Evolutionary conservation across 2,329 filamentous ascomycete species (phyloP).

Genomic region (Aspergillus novoparasiticus): DNA sequence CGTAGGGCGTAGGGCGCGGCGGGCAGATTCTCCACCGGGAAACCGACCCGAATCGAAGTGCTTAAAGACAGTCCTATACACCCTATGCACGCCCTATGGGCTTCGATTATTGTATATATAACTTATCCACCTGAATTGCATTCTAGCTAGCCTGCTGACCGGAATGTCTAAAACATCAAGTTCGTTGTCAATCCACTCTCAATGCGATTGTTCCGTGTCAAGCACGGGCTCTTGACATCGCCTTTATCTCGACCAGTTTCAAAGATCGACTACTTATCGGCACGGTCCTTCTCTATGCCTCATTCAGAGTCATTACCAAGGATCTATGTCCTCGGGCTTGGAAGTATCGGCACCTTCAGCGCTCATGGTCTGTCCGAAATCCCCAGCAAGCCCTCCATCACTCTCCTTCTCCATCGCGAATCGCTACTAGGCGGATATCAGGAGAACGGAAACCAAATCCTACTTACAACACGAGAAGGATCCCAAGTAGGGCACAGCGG

Average conservation of each 20-base stretch:
- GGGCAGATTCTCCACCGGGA: background rate
- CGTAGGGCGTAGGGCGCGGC: background rate
- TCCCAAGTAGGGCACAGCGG: background rate
- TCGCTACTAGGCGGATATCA: slow-evolving; percentile 27
- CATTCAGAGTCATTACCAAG: background rate
- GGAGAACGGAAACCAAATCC: slow-evolving; percentile 20
- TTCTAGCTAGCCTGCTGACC: background rate
- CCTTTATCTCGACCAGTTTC: background rate
- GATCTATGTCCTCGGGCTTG: slow-evolving; percentile 69
- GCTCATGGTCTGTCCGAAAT: slow-evolving; percentile 67
- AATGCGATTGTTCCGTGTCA: background rate
- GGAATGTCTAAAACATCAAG: background rate
- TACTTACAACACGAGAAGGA: slow-evolving; percentile 19
- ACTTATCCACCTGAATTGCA: background rate
- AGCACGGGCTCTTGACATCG: background rate
- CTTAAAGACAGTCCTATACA: background rate
- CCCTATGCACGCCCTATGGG: background rate
- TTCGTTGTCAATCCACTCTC: too few species aligned
- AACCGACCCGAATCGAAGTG: background rate
- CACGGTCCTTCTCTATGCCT: background rate
- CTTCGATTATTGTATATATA: background rate
- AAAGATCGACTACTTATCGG: background rate
- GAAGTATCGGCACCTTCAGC: slow-evolving; percentile 76
- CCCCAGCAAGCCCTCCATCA: slow-evolving; percentile 65
- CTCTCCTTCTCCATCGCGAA: slow-evolving; percentile 69